phyloP scores from a whole-genome alignment of 1,139 yeast genomes.

The Yamadazyma sp. region DNA sequence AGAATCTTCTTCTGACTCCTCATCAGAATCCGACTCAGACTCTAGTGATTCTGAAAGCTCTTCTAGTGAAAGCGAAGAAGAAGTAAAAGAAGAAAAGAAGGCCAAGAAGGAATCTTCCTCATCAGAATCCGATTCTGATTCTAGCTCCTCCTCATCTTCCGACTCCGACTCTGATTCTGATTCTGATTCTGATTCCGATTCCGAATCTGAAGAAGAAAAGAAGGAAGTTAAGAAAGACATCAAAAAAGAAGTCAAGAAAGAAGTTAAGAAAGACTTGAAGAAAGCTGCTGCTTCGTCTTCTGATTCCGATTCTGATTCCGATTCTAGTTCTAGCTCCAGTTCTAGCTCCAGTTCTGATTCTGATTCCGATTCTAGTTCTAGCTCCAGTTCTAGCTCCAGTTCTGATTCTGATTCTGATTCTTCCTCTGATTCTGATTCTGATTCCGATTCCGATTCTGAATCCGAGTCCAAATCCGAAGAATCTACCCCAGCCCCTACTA shows the following conservation, averaged over 20 bases:
- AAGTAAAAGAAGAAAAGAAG: slow-evolving; percentile 21
- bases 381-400: slow-evolving; percentile 16
- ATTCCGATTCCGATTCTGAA: slow-evolving; percentile 17
- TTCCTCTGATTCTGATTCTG: slow-evolving; percentile 20
- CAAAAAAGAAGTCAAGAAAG: background rate
- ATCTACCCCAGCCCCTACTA: slow-evolving; percentile 8
- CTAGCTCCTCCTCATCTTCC: slow-evolving; percentile 14
- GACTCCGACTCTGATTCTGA: slow-evolving; percentile 9
- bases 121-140: slow-evolving; percentile 21
- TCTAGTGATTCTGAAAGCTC: slow-evolving; percentile 7
- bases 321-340: slow-evolving; percentile 14
- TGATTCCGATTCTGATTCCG: slow-evolving; percentile 29
- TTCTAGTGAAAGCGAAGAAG: slow-evolving; percentile 13
- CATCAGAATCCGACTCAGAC: slow-evolving; percentile 6
- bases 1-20: slow-evolving; percentile 13
- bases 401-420: slow-evolving; percentile 18
- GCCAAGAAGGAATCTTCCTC: slow-evolving; percentile 2
- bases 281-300: slow-evolving; percentile 20
- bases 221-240: slow-evolving; percentile 3
- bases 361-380: too few relatives aligned
- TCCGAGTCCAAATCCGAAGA: too few relatives aligned
- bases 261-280: too few relatives aligned
- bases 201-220: slow-evolving; percentile 18
- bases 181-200: slow-evolving; percentile 13
- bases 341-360: slow-evolving; percentile 4